Evolutionary conservation across 2,329 filamentous ascomycete genomes (phyloP).

Genomic region (Colletotrichum eremochloae): DNA sequence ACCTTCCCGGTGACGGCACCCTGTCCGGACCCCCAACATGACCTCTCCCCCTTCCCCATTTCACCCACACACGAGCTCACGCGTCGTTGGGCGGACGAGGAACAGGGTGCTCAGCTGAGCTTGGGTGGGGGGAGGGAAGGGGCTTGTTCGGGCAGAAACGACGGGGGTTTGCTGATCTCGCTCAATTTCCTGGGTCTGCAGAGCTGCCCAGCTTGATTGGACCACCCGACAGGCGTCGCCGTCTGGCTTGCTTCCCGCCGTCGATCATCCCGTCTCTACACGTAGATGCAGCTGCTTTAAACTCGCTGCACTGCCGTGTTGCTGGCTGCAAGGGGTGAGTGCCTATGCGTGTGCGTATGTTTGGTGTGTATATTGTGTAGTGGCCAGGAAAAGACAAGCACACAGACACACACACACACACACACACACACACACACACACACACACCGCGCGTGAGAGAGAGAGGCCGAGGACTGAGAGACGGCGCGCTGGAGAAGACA

Average conservation of each 20-base stretch:
- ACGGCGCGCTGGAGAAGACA: constrained; percentile 27
- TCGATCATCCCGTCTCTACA: constrained; percentile 40
- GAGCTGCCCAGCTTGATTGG: constrained; percentile 38
- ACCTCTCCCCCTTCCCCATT: not conserved
- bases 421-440: no score
- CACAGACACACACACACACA: no score
- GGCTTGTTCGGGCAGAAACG: constrained; percentile 30
- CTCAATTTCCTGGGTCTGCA: constrained; percentile 36
- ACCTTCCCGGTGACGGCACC: constrained; percentile 26
- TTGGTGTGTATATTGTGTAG: no score
- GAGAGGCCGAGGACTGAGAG: constrained; percentile 13
- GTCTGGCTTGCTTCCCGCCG: constrained; percentile 37
- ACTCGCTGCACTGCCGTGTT: constrained; percentile 14
- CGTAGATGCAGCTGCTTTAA: constrained; percentile 15
- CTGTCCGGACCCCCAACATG: constrained; percentile 20
- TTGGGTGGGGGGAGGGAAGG: not conserved
- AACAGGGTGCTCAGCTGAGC: constrained; percentile 25
- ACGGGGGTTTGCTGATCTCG: constrained; percentile 33
- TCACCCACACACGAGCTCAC: constrained; percentile 7
- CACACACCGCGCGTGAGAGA: not conserved
- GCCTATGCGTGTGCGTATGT: not conserved
- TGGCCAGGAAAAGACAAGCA: no score
- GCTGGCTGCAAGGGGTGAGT: constrained; percentile 37
- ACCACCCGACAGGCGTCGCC: constrained; percentile 37
- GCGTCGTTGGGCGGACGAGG: not conserved